Conservation (phyloP, 176 grass and related monocot genomes). For the Hordeum vulgare region MorexV3_pseudomolecules_assembly NC_058520.1:556810082-556810581, state of each 20-base stretch:
- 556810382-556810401: conserved; percentile 6
- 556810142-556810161: not conserved
- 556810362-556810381: not conserved
- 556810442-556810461: not conserved
- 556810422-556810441: not conserved
- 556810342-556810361: conserved; percentile 8
- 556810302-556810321: not conserved
- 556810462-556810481: not conserved
- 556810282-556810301: not conserved
- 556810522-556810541: too few relatives aligned
- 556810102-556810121: conserved; percentile 81
- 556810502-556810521: too few relatives aligned
- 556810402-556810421: not conserved
- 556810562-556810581: too few relatives aligned
- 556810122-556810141: conserved; percentile 96
- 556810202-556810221: conserved; percentile 2
- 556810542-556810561: too few relatives aligned
- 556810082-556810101: conserved; percentile 43
- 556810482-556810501: too few relatives aligned
- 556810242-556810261: not conserved
- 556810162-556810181: not conserved
- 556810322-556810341: not conserved
- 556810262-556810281: not conserved
- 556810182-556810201: conserved; percentile 15
- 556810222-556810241: conserved; percentile 23